Evolutionary conservation across 108 stramenopile species (phyloP), one percentile per base, ranked within the genome.

Genomic region (Craspedostauros australis): DNA sequence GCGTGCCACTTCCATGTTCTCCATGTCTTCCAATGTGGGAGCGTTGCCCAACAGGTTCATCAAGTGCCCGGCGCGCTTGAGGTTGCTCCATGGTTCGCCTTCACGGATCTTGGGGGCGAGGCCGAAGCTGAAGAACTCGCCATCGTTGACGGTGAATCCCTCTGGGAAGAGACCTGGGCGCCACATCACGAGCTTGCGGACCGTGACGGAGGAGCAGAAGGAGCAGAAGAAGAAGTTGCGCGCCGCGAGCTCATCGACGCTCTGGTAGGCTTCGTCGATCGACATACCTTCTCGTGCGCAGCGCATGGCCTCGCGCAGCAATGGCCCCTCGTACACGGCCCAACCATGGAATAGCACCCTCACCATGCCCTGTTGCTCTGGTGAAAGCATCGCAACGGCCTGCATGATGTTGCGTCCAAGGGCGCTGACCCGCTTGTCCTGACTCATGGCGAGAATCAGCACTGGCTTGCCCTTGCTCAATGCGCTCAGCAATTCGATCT

Each of bases 321-420:
- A 67, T n/a, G 33, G 21, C 4, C 24, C 51, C 20, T 67, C 66
- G 27, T 57, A 40, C 14, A 62, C 40, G 1, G 28, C 37, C 58
- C 58, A 60, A 11, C 66, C 66, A 51, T 67, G 66, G 24, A 67
- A 50, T 9, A 67, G 26, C 3, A 67, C 59, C 18, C 61, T 60
- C 16, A 67, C 26, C 19, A 33, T 23, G n/a, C 32, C 31, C 36
- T 46, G 33, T 44, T 67, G 58, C 23, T 67, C 66, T 0, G 50
- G 50, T 14, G 32, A 28, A 15, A 67, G 22, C 59, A 67, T 60
- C 12, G 48, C 57, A 23, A 67, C 32, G 15, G 66, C 66, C 14
- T 27, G 9, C 39, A 60, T 31, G 7, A 32, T 43, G 45, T 67
- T 67, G 3, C 51, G 66, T 12, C 66, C 66, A 16, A 53, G 36